phyloP scores from a whole-genome alignment of 441 rosid species.

The Capsella rubella region DNA sequence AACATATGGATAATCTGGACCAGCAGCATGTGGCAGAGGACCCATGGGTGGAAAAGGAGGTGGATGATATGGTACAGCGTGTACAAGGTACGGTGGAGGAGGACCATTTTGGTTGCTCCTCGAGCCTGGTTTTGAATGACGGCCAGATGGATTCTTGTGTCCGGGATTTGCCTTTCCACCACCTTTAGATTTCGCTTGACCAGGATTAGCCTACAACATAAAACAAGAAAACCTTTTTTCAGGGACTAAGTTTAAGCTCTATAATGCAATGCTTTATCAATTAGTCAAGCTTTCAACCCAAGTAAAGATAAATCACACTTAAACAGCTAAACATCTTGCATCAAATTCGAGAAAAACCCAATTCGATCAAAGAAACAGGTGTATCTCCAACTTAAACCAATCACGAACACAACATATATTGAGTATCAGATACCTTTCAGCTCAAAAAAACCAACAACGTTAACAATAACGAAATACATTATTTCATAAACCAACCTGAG shows the following conservation, averaged over 20 bases:
- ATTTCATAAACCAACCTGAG: conserved; percentile 46
- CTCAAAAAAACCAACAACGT: conserved; percentile 2
- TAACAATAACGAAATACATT: not conserved
- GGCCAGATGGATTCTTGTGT: conserved; percentile 59
- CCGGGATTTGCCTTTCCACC: conserved; percentile 61
- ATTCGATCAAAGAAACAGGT: not conserved
- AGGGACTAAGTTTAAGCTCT: not conserved
- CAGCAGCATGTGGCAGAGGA: conserved; percentile 69
- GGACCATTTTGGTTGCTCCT: conserved; percentile 63
- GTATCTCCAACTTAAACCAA: conserved; percentile 16
- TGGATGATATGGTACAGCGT: conserved; percentile 61
- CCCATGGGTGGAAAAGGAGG: conserved; percentile 68
- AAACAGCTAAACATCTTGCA: conserved; percentile 8
- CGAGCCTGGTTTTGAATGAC: conserved; percentile 67
- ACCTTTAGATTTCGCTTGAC: conserved; percentile 62
- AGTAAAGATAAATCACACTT: conserved; percentile 12
- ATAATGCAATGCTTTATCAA: conserved; percentile 1
- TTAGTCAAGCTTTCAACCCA: not conserved
- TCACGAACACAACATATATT: not conserved
- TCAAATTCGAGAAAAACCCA: conserved; percentile 4
- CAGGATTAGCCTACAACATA: conserved; percentile 56
- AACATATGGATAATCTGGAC: conserved; percentile 66
- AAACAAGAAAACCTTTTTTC: conserved; percentile 13
- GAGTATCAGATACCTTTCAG: not conserved
- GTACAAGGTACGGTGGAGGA: conserved; percentile 61